Percentiles rank a stretch among this genome's conserved stretches.
phyloP scores from a whole-genome alignment of 2,329 filamentous ascomycete species.

The Emmonsiellopsis sp. region DNA sequence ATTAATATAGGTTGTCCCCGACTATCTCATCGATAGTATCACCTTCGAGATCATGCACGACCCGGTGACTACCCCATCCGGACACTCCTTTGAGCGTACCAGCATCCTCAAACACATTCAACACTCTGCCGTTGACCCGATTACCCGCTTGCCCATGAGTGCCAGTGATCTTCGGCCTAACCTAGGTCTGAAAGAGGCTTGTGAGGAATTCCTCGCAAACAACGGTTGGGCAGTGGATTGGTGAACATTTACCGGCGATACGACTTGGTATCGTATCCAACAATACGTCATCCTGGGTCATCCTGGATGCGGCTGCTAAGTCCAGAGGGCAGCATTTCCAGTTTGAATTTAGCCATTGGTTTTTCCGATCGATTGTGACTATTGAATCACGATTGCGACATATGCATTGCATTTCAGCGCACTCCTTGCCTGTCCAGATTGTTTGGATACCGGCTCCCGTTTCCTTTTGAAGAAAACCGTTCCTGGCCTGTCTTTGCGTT shows the following conservation, averaged over 20 bases:
- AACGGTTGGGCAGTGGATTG: slow-evolving; percentile 94
- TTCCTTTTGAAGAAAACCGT: no score
- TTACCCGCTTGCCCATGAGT: slow-evolving; percentile 67
- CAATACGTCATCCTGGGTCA: no score
- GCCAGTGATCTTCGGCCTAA: slow-evolving; percentile 70
- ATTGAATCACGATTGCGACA: no score
- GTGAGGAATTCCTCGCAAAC: slow-evolving; percentile 71
- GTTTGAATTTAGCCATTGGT: no score
- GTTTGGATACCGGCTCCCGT: no score
- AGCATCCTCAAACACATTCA: slow-evolving; percentile 81
- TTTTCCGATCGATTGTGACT: no score
- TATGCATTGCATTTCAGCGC: no score
- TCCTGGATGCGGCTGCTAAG: no score
- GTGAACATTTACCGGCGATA: slow-evolving; percentile 35
- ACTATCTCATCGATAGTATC: slow-evolving; percentile 41
- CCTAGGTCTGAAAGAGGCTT: slow-evolving; percentile 69
- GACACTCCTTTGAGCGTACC: slow-evolving; percentile 81
- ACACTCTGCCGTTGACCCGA: slow-evolving; percentile 64
- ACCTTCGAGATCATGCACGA: slow-evolving; percentile 45
- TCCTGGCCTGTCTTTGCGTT: no score
- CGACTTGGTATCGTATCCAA: background rate
- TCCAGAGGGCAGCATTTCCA: no score
- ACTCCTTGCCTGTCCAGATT: no score
- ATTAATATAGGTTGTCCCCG: slow-evolving; percentile 33
- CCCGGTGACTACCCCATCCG: slow-evolving; percentile 55